A percentile compares a stretch with the other conserved stretches of the same genome.
phyloP scores from a whole-genome alignment of 441 rosid genomes.

The Hura crepitans region DNA sequence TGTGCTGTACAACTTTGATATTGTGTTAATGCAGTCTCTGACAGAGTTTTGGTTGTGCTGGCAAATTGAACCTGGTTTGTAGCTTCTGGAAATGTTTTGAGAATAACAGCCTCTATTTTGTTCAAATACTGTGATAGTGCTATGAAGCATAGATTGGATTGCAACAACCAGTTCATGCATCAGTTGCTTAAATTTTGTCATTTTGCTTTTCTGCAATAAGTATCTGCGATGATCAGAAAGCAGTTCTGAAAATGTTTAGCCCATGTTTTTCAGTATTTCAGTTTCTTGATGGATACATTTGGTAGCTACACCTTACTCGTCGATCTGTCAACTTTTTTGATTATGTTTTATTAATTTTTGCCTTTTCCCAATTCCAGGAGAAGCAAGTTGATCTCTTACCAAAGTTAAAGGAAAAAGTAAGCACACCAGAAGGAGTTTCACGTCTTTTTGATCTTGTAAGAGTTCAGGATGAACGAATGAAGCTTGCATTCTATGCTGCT shows the following conservation, averaged over 20 bases:
- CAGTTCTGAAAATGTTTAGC: slow-evolving; percentile 4
- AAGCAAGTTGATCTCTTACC: slow-evolving; percentile 61
- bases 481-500: slow-evolving; percentile 88
- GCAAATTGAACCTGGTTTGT: background rate
- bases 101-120: background rate
- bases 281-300: background rate
- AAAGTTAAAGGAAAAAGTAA: slow-evolving; percentile 56
- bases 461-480: slow-evolving; percentile 86
- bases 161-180: background rate
- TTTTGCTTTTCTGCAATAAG: background rate
- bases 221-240: background rate
- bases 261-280: background rate
- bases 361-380: slow-evolving; percentile 50
- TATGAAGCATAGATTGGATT: background rate
- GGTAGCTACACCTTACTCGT: background rate
- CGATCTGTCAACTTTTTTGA: too few relatives aligned
- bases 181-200: background rate
- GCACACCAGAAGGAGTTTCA: slow-evolving; percentile 82
- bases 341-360: background rate
- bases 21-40: background rate
- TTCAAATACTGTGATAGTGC: background rate
- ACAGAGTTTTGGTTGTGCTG: background rate
- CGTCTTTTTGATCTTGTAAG: slow-evolving; percentile 86
- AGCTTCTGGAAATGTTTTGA: background rate
- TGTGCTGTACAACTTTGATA: background rate